phyloP scores from a whole-genome alignment of 176 grass and related monocot species.

The Zea luxurians region DNA sequence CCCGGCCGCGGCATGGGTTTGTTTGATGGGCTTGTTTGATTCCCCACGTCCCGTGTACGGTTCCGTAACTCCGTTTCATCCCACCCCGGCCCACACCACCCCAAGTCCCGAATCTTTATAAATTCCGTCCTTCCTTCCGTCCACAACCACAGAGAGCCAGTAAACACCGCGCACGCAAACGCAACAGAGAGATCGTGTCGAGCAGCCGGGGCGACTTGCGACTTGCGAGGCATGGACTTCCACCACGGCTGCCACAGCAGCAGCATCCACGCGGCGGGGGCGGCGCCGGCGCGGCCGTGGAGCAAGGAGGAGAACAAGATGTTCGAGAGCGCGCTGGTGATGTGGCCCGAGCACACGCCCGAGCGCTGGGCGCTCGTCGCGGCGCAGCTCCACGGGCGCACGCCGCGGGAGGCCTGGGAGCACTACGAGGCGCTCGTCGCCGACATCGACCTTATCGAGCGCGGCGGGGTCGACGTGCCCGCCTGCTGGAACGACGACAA shows the following conservation, averaged over 20 bases:
- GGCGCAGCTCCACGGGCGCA: constrained; percentile 49
- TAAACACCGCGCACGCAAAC: constrained; percentile 18
- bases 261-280: not conserved
- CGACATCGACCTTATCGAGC: constrained; percentile 77
- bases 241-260: not conserved
- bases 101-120: constrained; percentile 14
- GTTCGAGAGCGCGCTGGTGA: constrained; percentile 79
- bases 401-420: constrained; percentile 52
- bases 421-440: constrained; percentile 70
- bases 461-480: constrained; percentile 58
- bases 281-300: constrained; percentile 40
- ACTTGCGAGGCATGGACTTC: constrained; percentile 39
- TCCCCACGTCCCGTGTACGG: not conserved
- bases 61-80: not conserved
- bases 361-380: constrained; percentile 70
- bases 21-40: not conserved
- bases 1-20: constrained; percentile 1
- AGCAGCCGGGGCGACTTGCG: not conserved
- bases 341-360: constrained; percentile 56
- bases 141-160: not conserved
- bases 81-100: not conserved
- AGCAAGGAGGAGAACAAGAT: constrained; percentile 79
- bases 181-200: constrained; percentile 20
- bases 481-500: constrained; percentile 39
- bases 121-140: constrained; percentile 18